Base-by-base conservation (phyloP, 257 asterid genomes). In the Sherardia arvensis region DNA sequence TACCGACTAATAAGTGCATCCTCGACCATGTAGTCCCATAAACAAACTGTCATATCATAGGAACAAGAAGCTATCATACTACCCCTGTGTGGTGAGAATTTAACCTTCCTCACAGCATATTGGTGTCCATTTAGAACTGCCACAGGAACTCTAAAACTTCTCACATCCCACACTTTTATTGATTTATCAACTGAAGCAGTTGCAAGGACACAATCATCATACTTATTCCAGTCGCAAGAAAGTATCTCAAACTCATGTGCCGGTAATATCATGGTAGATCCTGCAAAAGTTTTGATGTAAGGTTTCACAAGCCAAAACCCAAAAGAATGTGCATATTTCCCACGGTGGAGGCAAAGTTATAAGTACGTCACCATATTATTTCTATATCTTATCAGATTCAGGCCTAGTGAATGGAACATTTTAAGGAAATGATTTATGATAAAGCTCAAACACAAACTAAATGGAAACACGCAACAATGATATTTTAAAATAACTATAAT, bases 21-120 rank as follows among this genome's bases (percentile, higher is more conserved):
- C 68, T 92, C 99, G 0, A 84, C 91, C 97, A 87, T 89, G 65
- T 92, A 92, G 77, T 92, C 99, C 99, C 99, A 92, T 69, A 92
- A 68, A 71, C 99, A 87, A 51, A 92, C 90, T 0, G 95, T 81
- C 99, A 89, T 92, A 62, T 92, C 97, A 45, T 89, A 92, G 3
- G 99, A 92, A 67, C 99, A 92, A 4, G 99, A 87, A 8, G 91
- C 89, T 21, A 92, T 59, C 66, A 80, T 65, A 59, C 95, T 87
- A 25, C 78, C 87, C 55, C 85, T 79, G 73, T 92, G 99, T 26
- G 99, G 99, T 4, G 99, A 92, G 80, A 92, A 92, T 75, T 83
- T 87, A 71, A 92, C 93, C 79, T 78, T 89, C 88, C 99, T 85
- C 71, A 92, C 97, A 4, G 99, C 99, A 72, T 89, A 89, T 25